phyloP scores from a whole-genome alignment of 2,329 filamentous ascomycete species.

The Neonectria sp. region DNA sequence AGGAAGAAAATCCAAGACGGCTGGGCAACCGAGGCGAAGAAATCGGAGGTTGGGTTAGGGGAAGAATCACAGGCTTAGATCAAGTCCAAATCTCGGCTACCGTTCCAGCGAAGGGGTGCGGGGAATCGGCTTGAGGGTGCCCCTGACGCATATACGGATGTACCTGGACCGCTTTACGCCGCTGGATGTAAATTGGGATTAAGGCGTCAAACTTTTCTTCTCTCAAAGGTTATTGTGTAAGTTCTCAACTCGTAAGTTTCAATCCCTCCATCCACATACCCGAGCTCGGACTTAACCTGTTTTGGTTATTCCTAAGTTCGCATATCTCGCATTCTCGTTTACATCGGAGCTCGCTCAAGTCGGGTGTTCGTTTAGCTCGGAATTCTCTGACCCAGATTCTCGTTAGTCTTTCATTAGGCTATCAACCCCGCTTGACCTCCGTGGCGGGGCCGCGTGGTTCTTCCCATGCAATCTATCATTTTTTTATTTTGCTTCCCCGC shows the following conservation, averaged over 20 bases:
- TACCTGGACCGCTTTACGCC: neutral
- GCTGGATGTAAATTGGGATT: neutral
- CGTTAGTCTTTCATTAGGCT: neutral
- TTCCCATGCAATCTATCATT: neutral
- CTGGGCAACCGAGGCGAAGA: neutral
- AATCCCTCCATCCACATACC: neutral
- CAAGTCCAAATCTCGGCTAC: neutral
- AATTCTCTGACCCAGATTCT: neutral
- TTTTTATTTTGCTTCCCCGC: neutral
- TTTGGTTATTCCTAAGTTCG: neutral
- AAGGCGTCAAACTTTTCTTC: neutral
- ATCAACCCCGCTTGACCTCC: neutral
- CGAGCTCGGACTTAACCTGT: neutral
- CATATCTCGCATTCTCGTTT: slow-evolving; percentile 1
- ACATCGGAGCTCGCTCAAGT: neutral
- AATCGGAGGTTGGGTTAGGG: neutral
- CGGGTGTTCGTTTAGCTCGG: neutral
- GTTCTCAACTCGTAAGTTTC: neutral
- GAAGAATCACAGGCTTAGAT: neutral
- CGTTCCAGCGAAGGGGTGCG: neutral
- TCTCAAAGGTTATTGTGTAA: neutral
- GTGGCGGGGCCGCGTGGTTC: neutral
- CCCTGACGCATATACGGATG: neutral
- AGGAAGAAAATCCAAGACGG: neutral
- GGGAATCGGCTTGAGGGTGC: neutral